A percentile compares a stretch with the other conserved stretches of the same genome.
phyloP scores from a whole-genome alignment of 139 green algal genomes.

The Coelastrella sp. region DNA sequence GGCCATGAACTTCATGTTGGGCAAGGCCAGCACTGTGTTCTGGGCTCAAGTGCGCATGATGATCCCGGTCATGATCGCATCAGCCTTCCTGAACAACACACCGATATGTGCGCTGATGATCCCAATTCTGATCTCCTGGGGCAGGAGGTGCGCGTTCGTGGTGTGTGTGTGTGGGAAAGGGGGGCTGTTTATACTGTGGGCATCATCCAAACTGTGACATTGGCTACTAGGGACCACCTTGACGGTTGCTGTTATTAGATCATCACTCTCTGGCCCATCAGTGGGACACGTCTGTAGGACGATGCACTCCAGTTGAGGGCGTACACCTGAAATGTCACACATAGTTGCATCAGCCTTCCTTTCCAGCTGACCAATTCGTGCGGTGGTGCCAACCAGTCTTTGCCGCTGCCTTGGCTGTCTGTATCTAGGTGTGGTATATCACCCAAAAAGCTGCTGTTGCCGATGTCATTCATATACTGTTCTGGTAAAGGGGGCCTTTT shows the following conservation, averaged over 20 bases:
- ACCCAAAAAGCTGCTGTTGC: slow-evolving; percentile 76
- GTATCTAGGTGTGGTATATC: slow-evolving; percentile 25
- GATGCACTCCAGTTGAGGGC: no score
- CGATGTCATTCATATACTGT: slow-evolving; percentile 83
- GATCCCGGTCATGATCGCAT: slow-evolving; percentile 55
- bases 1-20: slow-evolving; percentile 51
- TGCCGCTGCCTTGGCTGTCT: not conserved
- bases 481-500: no score
- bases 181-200: no score
- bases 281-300: no score
- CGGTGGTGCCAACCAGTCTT: no score
- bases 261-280: no score
- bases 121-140: slow-evolving; percentile 68
- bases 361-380: no score
- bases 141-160: not conserved
- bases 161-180: no score
- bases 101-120: slow-evolving; percentile 69
- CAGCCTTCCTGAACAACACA: slow-evolving; percentile 91
- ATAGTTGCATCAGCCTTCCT: no score
- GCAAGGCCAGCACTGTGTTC: slow-evolving; percentile 36
- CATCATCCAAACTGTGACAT: not conserved
- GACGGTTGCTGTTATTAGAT: no score
- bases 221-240: no score
- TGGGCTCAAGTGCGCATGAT: slow-evolving; percentile 59
- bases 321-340: no score